Evolutionary conservation across 192 early-diverging fungal species (phyloP), one percentile per base, ranked within the genome.

Genomic region (Backusella psychrophila): DNA sequence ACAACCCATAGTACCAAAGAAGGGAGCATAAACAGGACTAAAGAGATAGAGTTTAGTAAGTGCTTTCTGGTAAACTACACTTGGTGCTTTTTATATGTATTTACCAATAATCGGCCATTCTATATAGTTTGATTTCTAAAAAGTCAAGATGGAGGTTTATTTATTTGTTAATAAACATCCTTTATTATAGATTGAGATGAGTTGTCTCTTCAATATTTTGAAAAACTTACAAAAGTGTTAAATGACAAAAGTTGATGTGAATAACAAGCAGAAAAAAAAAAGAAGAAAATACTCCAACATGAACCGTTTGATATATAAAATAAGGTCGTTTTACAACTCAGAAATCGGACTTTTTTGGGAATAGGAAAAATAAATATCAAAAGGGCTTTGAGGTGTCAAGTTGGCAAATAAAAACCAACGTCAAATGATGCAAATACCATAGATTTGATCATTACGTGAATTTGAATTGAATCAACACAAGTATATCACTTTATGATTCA

Each of bases 1-100:
- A 81, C 94, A 95, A 39, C 97, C 97, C 59, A 95, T 91, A 66
- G 94, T 90, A 77, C 96, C 96, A 85, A 99, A 97, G 90, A 99
- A 95, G 52, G 98, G 94, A 70, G 96, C 89, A 84, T 94, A 99
- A 44, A 92, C 91, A 44, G 97, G 97, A 89, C 97, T 77, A 53
- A 46, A 67, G 19, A 49, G 33, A 26, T 35, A 42, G 46, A 19
- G 46, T 19, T 19, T 17, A 69, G 14, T 44, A 39, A 11, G 33
- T 36, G 35, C 21, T 44, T 39, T 11, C 11, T 39, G 38, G 44
- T 53, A 21, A 53, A 53, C 4, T 5, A 53, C 3, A 21, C 1
- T 59, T 59, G 23, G 52, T 23, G 8, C 6, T 53, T 23, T 17
- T 56, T 23, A 26, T 56, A 8, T 33, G 3, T 56, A 7, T 56